Percentiles rank a stretch among this genome's conserved stretches.
Evolutionary conservation across 129 eudicot species (phyloP).

Genomic region (Silybum marianum): DNA sequence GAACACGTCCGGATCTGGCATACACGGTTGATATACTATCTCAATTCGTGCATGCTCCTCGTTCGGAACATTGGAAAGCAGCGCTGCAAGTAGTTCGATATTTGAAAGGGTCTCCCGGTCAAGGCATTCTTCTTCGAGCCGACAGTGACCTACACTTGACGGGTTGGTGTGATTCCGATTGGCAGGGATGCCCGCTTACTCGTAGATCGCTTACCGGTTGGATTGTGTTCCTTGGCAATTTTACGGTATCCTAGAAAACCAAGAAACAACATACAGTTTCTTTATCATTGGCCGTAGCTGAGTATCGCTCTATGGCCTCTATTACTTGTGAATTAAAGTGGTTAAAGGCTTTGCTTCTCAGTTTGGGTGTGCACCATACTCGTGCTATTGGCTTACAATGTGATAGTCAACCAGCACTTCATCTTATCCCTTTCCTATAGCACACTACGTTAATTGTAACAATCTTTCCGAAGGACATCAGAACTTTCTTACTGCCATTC

Average conservation of each 20-base stretch:
- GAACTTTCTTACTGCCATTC: too few relatives aligned
- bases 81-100: too few relatives aligned
- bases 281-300: too few relatives aligned
- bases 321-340: background rate
- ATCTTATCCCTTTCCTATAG: background rate
- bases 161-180: background rate
- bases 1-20: background rate
- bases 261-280: background rate
- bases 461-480: background rate
- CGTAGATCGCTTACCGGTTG: background rate
- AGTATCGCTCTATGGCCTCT: too few relatives aligned
- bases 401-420: background rate
- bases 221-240: background rate
- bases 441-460: background rate
- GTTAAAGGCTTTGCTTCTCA: background rate
- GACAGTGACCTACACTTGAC: background rate
- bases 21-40: background rate
- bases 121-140: background rate
- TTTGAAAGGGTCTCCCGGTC: background rate
- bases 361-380: background rate
- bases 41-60: background rate
- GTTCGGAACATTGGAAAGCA: background rate
- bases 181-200: background rate
- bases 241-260: background rate
- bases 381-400: background rate